These are phyloP conservation scores for Amborella trichopoda DNA, from an alignment of 164 flowering plant genomes.

Conservation along the genomic window DNA sequence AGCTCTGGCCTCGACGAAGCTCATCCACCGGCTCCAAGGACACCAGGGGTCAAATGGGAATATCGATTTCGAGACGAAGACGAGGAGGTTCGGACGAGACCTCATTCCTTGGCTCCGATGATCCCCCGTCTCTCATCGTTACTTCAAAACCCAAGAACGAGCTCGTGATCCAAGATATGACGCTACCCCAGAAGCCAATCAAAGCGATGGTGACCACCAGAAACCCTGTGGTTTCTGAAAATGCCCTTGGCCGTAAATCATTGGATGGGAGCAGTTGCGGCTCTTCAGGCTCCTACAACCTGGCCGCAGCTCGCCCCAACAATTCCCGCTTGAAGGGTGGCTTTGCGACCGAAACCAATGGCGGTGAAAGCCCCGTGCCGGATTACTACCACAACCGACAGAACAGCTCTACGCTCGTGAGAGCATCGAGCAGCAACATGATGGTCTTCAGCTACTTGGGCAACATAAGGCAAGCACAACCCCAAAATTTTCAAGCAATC, in stretches of 20 bases:
- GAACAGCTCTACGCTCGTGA: constrained; percentile 32
- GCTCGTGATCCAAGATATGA: not conserved
- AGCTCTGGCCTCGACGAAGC: not conserved
- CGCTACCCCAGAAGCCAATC: not conserved
- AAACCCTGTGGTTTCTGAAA: not conserved
- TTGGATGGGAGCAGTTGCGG: too few species aligned
- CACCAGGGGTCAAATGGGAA: not conserved
- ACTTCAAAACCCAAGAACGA: not conserved
- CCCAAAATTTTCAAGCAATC: not conserved
- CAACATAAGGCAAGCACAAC: constrained; percentile 35
- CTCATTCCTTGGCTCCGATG: not conserved
- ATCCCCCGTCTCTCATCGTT: not conserved
- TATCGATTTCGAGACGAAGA: not conserved
- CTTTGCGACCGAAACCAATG: not conserved
- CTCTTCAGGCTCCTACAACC: too few species aligned
- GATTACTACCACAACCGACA: constrained; percentile 4
- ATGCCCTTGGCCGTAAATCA: too few species aligned
- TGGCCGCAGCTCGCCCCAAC: too few species aligned
- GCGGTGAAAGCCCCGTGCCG: not conserved
- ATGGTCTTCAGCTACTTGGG: constrained; percentile 71
- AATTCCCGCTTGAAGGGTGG: not conserved
- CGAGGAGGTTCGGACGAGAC: constrained; percentile 1
- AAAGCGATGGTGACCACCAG: not conserved
- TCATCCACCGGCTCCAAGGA: not conserved
- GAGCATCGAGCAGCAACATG: constrained; percentile 69